Percentiles rank a stretch among this genome's conserved stretches.
Conservation (phyloP, 805 yeast species). For the Yamadazyma tumulicola region DNA sequence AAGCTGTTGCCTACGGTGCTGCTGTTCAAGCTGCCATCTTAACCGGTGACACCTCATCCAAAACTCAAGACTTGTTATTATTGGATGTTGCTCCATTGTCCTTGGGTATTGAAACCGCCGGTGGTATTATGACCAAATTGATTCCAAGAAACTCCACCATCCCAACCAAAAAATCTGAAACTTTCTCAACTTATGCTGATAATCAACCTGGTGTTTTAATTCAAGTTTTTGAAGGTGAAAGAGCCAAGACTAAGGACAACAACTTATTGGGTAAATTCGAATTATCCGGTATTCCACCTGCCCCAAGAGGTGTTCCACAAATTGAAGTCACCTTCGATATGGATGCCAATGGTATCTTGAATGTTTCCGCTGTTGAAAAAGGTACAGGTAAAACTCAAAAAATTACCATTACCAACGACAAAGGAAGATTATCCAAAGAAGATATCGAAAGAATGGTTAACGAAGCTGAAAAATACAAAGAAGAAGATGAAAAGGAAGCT, state of each 20-base stretch:
- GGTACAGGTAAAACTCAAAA: conserved; percentile 97
- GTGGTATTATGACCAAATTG: conserved; percentile 98
- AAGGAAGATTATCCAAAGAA: conserved; percentile 97
- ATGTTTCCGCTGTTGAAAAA: conserved; percentile 94
- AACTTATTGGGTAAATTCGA: conserved; percentile 96
- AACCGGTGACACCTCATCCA: conserved; percentile 93
- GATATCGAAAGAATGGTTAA: conserved; percentile 97
- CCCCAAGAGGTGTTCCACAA: conserved; percentile 98
- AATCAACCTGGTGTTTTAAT: conserved; percentile 98
- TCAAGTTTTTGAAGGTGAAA: conserved; percentile 98
- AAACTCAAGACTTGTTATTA: conserved; percentile 91
- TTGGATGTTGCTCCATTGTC: conserved; percentile 98
- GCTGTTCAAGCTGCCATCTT: conserved; percentile 97
- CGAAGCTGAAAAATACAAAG: conserved; percentile 97
- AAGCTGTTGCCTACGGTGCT: conserved; percentile 99
- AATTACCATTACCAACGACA: conserved; percentile 97
- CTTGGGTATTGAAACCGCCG: conserved; percentile 97
- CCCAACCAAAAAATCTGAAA: conserved; percentile 96
- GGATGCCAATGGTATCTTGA: conserved; percentile 96
- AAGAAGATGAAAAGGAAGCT: conserved; percentile 94
- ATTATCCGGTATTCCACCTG: conserved; percentile 95
- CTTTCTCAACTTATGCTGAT: conserved; percentile 95
- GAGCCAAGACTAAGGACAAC: conserved; percentile 94
- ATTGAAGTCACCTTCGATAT: conserved; percentile 95
- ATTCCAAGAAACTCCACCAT: conserved; percentile 98